Conservation (phyloP, 495 filamentous ascomycete species). For the Penicillium crystallinum region DNA sequence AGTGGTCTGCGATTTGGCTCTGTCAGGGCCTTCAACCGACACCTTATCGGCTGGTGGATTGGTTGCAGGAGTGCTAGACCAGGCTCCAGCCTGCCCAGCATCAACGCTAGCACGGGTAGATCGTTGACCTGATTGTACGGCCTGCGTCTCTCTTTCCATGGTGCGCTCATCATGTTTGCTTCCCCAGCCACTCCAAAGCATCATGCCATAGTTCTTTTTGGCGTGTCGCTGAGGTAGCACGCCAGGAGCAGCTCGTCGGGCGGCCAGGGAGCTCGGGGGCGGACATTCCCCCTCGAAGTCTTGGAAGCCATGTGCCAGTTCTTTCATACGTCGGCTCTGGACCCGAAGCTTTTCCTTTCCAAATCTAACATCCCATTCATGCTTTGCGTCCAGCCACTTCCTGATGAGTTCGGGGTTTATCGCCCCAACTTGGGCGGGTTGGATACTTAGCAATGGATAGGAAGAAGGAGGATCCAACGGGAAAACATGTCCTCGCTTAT, state of each 20-base stretch:
- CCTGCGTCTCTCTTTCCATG: constrained; percentile 46
- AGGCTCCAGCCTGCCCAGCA: constrained; percentile 30
- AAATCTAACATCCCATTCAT: constrained; percentile 66
- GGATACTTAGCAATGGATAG: constrained; percentile 57
- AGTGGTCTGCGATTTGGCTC: neutral
- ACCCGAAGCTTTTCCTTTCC: constrained; percentile 59
- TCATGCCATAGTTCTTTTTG: constrained; percentile 65
- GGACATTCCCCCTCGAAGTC: constrained; percentile 69
- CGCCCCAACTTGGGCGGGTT: constrained; percentile 61
- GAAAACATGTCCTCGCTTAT: constrained; percentile 66
- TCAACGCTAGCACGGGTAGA: constrained; percentile 31
- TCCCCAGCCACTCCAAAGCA: constrained; percentile 79
- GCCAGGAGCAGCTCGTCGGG: constrained; percentile 52
- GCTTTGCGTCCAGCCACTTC: constrained; percentile 74
- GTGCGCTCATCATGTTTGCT: constrained; percentile 80
- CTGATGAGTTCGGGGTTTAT: constrained; percentile 73
- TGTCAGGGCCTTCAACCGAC: neutral
- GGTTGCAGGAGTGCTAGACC: constrained; percentile 22
- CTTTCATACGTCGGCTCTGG: constrained; percentile 63
- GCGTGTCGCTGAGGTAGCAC: constrained; percentile 46
- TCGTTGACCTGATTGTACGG: constrained; percentile 16
- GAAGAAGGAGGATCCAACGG: constrained; percentile 56
- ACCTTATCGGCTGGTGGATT: constrained; percentile 1
- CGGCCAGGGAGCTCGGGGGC: constrained; percentile 76
- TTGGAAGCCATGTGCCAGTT: constrained; percentile 64